These are phyloP conservation scores for Trichosanthes cucumerina DNA, from an alignment of 306 rosid species.

Conservation along the genomic window DNA sequence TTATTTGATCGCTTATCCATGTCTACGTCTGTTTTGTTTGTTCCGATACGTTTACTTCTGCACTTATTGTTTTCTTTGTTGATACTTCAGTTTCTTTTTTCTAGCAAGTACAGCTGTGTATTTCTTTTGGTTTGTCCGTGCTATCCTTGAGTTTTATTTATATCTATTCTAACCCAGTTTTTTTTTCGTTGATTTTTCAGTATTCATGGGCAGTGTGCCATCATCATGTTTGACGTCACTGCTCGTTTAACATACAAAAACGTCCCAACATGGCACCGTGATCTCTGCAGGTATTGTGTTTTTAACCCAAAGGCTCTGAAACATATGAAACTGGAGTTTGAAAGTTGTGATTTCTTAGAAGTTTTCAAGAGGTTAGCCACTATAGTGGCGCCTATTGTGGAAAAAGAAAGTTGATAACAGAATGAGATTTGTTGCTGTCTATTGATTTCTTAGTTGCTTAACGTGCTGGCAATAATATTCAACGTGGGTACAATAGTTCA, in stretches of 20 bases:
- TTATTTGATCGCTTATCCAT: no score
- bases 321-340: background rate
- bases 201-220: slow-evolving; percentile 53
- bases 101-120: background rate
- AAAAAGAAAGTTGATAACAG: background rate
- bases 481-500: background rate
- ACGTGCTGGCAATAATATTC: background rate
- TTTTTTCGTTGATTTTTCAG: background rate
- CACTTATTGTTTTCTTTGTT: background rate
- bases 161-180: background rate
- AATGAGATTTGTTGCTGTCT: slow-evolving; percentile 1
- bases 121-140: background rate
- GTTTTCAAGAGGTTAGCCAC: background rate
- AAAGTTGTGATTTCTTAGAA: background rate
- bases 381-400: background rate
- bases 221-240: slow-evolving; percentile 69
- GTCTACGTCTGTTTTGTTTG: no score
- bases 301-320: background rate
- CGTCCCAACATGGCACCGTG: slow-evolving; percentile 74
- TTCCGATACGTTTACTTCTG: no score
- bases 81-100: background rate
- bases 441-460: background rate
- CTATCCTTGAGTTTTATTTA: background rate
- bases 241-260: slow-evolving; percentile 60
- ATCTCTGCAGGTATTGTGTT: slow-evolving; percentile 47